These are phyloP conservation scores for Xylaria nigripes DNA, from an alignment of 495 filamentous ascomycete species.

Conservation along the genomic window DNA sequence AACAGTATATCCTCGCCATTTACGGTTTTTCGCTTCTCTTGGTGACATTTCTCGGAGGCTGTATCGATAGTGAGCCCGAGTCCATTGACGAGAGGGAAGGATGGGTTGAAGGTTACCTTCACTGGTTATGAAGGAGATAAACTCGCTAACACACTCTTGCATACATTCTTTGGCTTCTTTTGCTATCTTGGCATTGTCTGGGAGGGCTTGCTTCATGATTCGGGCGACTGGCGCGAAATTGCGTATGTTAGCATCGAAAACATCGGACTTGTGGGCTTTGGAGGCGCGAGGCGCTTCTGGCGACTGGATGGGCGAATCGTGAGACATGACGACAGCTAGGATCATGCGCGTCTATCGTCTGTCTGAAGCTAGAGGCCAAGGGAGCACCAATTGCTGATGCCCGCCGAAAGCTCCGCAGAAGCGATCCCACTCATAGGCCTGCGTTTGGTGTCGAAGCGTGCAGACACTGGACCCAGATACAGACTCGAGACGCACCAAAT, in stretches of 20 bases:
- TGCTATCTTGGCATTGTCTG: conserved; percentile 98
- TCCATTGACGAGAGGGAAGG: neutral
- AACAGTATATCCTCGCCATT: conserved; percentile 98
- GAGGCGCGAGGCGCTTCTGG: conserved; percentile 38
- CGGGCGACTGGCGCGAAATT: conserved; percentile 91
- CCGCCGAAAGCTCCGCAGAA: conserved; percentile 25
- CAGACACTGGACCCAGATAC: conserved; percentile 34
- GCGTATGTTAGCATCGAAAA: conserved; percentile 78
- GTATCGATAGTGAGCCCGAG: conserved; percentile 25
- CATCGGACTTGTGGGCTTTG: conserved; percentile 41
- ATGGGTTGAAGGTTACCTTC: conserved; percentile 57
- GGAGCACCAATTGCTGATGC: conserved; percentile 31
- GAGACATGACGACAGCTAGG: conserved; percentile 40
- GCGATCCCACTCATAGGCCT: conserved; percentile 21
- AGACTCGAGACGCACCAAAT: conserved; percentile 45
- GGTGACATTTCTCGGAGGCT: conserved; percentile 99
- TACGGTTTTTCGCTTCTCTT: conserved; percentile 97
- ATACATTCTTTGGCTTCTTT: conserved; percentile 99
- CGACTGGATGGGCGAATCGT: conserved; percentile 43
- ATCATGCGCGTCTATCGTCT: conserved; percentile 28
- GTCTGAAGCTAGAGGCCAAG: conserved; percentile 18
- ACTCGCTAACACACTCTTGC: conserved; percentile 99
- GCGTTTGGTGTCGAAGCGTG: conserved; percentile 20
- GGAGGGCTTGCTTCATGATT: conserved; percentile 96
- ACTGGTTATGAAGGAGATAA: conserved; percentile 99